phyloP scores from a whole-genome alignment of 163 green algal genomes.

The Scenedesmus sp. region DNA sequence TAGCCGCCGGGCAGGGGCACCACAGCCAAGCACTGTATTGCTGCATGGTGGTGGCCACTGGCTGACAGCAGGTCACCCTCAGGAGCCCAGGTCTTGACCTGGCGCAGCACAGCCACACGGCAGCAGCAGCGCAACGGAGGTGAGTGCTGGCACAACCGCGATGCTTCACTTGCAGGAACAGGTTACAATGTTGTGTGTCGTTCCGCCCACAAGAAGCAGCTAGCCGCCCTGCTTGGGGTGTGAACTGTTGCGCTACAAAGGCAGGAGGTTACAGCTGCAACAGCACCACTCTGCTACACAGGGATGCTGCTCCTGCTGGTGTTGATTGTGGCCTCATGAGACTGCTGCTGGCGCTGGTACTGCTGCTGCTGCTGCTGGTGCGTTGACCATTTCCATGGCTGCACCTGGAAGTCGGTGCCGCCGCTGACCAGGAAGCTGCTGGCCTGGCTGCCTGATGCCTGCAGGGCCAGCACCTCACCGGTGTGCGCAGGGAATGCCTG shows the following conservation, averaged over 20 bases:
- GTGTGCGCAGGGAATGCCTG: slow-evolving; percentile 45
- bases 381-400: too few relatives aligned
- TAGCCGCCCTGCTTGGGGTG: too few relatives aligned
- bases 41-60: slow-evolving; percentile 50
- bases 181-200: too few relatives aligned
- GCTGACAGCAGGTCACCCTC: slow-evolving; percentile 36
- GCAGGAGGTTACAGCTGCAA: background rate
- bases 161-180: background rate
- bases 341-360: background rate
- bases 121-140: background rate
- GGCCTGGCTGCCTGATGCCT: background rate
- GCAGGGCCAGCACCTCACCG: slow-evolving; percentile 30
- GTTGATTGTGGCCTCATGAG: background rate
- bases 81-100: slow-evolving; percentile 44
- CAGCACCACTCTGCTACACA: background rate
- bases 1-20: background rate
- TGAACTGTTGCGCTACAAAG: too few relatives aligned
- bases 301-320: background rate
- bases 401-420: slow-evolving; percentile 49
- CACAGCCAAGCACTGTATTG: slow-evolving; percentile 40
- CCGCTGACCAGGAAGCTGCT: slow-evolving; percentile 36
- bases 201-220: too few relatives aligned
- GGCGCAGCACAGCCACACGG: background rate
- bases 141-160: background rate
- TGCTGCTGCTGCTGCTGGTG: background rate